Conservation (phyloP, 2,329 filamentous ascomycete genomes). For the Cercospora zeae-maydis region DNA sequence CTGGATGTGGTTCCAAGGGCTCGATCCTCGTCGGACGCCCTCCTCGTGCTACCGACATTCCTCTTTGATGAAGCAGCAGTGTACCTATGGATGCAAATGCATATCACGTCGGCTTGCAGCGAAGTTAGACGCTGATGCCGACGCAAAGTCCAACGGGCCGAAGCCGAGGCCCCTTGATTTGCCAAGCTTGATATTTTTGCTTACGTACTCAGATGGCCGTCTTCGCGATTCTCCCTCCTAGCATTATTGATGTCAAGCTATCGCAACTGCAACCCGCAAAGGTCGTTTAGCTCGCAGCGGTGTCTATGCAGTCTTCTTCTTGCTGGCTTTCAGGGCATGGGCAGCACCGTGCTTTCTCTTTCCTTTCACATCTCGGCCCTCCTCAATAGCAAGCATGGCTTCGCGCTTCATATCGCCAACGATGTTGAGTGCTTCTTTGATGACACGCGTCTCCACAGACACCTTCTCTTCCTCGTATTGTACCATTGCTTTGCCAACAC, state of each 20-base stretch:
- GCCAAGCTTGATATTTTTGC: background rate
- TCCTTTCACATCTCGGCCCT: conserved; percentile 86
- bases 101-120: background rate
- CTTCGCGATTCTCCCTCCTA: background rate
- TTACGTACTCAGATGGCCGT: background rate
- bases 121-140: background rate
- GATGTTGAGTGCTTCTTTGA: conserved; percentile 78
- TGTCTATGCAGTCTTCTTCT: background rate
- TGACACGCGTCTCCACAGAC: conserved; percentile 84
- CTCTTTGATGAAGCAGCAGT: background rate
- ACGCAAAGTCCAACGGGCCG: background rate
- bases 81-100: background rate
- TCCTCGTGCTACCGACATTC: conserved; percentile 13
- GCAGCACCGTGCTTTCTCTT: conserved; percentile 50
- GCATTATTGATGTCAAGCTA: background rate
- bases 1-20: conserved; percentile 19
- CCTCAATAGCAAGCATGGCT: conserved; percentile 84
- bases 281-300: background rate
- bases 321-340: conserved; percentile 1
- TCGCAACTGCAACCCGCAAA: background rate
- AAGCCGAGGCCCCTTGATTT: background rate
- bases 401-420: conserved; percentile 96
- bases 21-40: conserved; percentile 13
- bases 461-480: conserved; percentile 87
- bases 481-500: conserved; percentile 76